Evolutionary conservation across 2,329 filamentous ascomycete species (phyloP), one percentile per base, ranked within the genome.

Genomic region (Chalara sp.): DNA sequence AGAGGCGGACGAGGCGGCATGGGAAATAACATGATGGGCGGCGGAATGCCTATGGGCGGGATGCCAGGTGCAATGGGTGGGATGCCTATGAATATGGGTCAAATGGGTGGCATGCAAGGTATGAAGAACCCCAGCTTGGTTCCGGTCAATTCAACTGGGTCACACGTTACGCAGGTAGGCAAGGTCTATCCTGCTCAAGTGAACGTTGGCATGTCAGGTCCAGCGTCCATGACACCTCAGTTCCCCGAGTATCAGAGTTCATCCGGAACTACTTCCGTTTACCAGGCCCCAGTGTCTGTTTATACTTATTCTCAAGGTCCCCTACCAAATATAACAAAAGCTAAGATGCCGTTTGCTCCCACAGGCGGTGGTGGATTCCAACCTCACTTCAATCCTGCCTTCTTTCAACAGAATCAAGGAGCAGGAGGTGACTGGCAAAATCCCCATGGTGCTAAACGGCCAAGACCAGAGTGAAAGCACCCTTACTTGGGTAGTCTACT

Each of bases 391-490:
- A 87, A 86, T 63, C 80, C 84, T 37, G 80, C 76, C 52, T 90
- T 89, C 71, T 92, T 89, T 67, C 71, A 75, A 60, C 76, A 77
- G 56, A 67, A 67, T 32, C 70, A 71, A 49, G 68, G 66, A 41
- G 68, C 67, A 45, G 69, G 69, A 40, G 72, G 68, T 45, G 83
- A 84, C 50, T 82, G 81, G 68, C 87, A 87, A 75, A 92, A 92
- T 62, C 88, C 88, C 5, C 88, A 92, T 59, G 87, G 87, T 32
- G 83, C 84, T 4, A 93, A 93, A 72, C 77, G 88, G 58, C 84
- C 86, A 58, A 79, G 88, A 56, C 86, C 87, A 54, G 88, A 91
- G 47, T 66, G 29, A 59, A 57, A 37, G 21, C 21, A 21, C 21
- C 21, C 21, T 21, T 21, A 21, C 21, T 21, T 21, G 21, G 21